Evolutionary conservation across 2,329 filamentous ascomycete genomes (phyloP).

Genomic region (Sporothrix mexicana): DNA sequence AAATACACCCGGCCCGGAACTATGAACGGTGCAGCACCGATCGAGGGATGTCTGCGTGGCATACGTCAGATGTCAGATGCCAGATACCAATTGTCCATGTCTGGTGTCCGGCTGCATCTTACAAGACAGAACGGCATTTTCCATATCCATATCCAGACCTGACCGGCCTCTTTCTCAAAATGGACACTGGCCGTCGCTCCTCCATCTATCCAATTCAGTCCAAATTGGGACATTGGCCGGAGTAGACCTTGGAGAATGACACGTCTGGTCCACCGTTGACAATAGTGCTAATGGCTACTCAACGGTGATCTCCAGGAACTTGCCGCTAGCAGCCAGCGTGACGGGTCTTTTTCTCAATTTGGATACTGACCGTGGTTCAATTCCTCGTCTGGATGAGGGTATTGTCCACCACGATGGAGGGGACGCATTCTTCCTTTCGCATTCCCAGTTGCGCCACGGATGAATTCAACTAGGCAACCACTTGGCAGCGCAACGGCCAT

Average conservation of each 20-base stretch:
- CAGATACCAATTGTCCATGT: no score
- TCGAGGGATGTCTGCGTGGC: background rate
- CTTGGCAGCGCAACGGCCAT: background rate
- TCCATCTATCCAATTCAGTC: background rate
- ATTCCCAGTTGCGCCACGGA: background rate
- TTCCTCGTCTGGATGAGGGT: background rate
- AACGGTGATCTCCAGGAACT: no score
- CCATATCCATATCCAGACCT: background rate
- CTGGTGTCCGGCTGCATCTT: no score
- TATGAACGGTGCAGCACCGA: conserved; percentile 1
- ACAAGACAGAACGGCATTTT: background rate
- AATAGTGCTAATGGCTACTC: no score
- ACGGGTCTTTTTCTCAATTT: background rate
- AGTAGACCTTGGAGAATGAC: no score
- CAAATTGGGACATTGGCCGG: background rate
- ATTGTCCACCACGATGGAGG: background rate
- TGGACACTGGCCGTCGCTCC: background rate
- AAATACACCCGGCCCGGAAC: background rate
- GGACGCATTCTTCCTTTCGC: background rate
- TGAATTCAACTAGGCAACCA: background rate
- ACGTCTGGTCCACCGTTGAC: no score
- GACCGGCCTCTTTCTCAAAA: background rate
- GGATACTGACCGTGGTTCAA: background rate
- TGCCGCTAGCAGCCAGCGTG: background rate
- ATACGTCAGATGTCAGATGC: no score